A percentile compares a stretch with the other conserved stretches of the same genome.
Conservation (phyloP, 1,284 basidiomycete species). For the Irpex lacteus region DNA sequence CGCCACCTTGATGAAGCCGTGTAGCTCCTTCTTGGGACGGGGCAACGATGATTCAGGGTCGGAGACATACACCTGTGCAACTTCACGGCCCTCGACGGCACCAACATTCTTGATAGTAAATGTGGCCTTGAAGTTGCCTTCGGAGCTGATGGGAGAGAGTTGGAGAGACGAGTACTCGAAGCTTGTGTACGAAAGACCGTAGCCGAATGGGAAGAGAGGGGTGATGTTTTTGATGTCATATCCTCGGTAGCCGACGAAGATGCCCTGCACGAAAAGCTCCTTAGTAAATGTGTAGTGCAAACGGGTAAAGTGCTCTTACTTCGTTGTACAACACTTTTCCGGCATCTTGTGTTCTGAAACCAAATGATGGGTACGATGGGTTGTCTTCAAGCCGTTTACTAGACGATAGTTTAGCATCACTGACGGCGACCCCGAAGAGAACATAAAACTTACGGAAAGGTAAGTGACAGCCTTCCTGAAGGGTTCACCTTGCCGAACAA, state of each 20-base stretch:
- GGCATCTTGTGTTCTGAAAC: conserved; percentile 43
- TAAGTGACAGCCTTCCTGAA: conserved; percentile 69
- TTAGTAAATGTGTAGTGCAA: background rate
- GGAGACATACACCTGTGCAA: conserved; percentile 56
- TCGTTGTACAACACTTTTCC: conserved; percentile 62
- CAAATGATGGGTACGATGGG: conserved; percentile 63
- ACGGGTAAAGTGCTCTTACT: conserved; percentile 33
- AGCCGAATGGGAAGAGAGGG: conserved; percentile 75
- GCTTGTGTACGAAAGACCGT: conserved; percentile 77
- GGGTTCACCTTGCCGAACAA: conserved; percentile 77
- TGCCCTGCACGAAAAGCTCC: conserved; percentile 11
- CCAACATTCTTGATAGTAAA: conserved; percentile 58
- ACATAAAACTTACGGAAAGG: conserved; percentile 48
- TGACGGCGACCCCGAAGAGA: background rate
- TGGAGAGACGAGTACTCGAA: conserved; percentile 58
- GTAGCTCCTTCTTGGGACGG: conserved; percentile 51
- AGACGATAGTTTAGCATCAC: background rate
- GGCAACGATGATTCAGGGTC: conserved; percentile 45
- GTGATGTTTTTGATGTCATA: conserved; percentile 60
- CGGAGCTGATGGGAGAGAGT: conserved; percentile 42
- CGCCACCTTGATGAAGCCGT: conserved; percentile 51
- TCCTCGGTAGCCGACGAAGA: conserved; percentile 64
- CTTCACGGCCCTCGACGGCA: conserved; percentile 45
- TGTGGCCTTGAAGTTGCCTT: conserved; percentile 43
- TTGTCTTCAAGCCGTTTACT: conserved; percentile 58